Base-by-base conservation (phyloP, 208 protist genomes). In the Herpetomonas samuelpessoai region DNA sequence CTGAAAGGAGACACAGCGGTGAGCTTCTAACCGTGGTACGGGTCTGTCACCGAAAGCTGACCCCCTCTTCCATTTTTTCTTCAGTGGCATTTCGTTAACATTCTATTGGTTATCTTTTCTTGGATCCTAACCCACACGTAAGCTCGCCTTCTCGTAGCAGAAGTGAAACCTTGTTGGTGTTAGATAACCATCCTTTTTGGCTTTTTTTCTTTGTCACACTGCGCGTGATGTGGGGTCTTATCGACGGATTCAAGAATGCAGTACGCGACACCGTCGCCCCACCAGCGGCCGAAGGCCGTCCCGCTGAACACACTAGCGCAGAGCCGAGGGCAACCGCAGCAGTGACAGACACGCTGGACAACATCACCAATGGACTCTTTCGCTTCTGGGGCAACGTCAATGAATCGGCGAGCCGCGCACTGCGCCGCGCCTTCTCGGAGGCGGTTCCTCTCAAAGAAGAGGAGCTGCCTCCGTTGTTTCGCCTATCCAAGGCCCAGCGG, bases 371-470 rank as follows among this genome's bases (percentile, higher is more conserved):
- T 25, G 22, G 29, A 18, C 0, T 72, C 1, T 38, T 51, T 9
- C 35, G 21, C 7, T 60, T 65, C 48, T 79, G 69, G 76, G 65
- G 56, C 29, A 82, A 31, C 24, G 59, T 83, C n/a, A 78, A 77
- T 46, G 51, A 57, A 21, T 65, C 62, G 10, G 70, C 81, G 18
- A 68, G 38, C 2, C 58, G 31, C 16, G 44, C 75, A 12, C 45
- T 88, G 21, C 62, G 60, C 14, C 72, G 67, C 25, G 60, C 64
- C 2, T 56, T 83, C 41, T 65, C 69, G 27, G 61, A 58, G 14
- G 67, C 41, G 0, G 19, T 56, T 3, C 46, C 62, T 12, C 64
- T 65, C 10, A 49, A 64, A 46, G 68, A 74, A 22, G 72, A 76
- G 12, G 28, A 51, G 0, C 31, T 62, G 2, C 75, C 75, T 2